Evolutionary conservation across 2,329 filamentous ascomycete species (phyloP).

Genomic region (Cyphellophora europaea): DNA sequence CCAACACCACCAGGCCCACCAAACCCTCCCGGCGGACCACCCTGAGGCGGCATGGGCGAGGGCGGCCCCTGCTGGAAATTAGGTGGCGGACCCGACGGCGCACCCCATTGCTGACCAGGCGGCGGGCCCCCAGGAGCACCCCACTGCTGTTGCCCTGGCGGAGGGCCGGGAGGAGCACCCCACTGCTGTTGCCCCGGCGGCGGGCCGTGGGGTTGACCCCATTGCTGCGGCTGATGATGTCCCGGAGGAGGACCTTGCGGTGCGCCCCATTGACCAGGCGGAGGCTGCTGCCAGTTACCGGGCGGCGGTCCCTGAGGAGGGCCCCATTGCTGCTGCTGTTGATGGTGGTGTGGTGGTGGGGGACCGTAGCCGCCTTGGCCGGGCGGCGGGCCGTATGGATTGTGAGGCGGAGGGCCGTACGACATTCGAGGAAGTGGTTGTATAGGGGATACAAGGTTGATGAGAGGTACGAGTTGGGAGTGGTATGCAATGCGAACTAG

Average conservation of each 20-base stretch:
- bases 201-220: too few relatives aligned
- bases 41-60: slow-evolving; percentile 21
- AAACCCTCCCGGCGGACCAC: slow-evolving; percentile 27
- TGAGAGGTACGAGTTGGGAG: too few relatives aligned
- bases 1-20: slow-evolving; percentile 40
- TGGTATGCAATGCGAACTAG: too few relatives aligned
- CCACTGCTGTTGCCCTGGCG: slow-evolving; percentile 6
- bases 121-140: slow-evolving; percentile 4
- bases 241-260: slow-evolving; percentile 4
- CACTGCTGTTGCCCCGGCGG: slow-evolving; percentile 5
- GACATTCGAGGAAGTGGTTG: slow-evolving; percentile 9
- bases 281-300: not conserved
- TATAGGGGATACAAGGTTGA: too few relatives aligned
- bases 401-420: slow-evolving; percentile 13
- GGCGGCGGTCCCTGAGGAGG: slow-evolving; percentile 3
- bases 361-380: slow-evolving; percentile 13
- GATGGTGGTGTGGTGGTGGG: slow-evolving; percentile 4
- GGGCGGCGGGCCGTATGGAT: slow-evolving; percentile 21
- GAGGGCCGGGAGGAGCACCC: slow-evolving; percentile 5
- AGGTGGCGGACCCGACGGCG: slow-evolving; percentile 22
- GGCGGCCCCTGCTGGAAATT: slow-evolving; percentile 18
- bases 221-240: slow-evolving; percentile 6
- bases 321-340: slow-evolving; percentile 4
- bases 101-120: slow-evolving; percentile 9
- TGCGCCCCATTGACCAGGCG: slow-evolving; percentile 2